Evolutionary conservation across 2,329 filamentous ascomycete genomes (phyloP), one percentile per base, ranked within the genome.

Genomic region (Allantophomopsis cytisporea): DNA sequence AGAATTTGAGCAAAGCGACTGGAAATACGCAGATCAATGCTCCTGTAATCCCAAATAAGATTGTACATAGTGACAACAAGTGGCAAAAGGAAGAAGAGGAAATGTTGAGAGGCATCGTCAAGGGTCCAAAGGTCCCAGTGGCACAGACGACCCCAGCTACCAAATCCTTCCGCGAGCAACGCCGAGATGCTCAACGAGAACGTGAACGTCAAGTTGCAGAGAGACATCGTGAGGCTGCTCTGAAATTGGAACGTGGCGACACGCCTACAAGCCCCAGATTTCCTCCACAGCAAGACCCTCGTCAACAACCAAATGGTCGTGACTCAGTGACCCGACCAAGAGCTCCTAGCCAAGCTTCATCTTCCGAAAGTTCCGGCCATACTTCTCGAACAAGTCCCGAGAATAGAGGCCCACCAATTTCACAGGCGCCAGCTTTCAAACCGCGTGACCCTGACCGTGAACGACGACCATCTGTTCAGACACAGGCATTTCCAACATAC

Each of bases 1-100:
- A 57, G 53, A 59, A 58, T 7, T 68, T 61, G 42, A 57, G 66
- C 2, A 83, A 78, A 52, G 62, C 70, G 0, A 56, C 80, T 12
- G 67, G 68, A 7, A 55, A 60, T 7, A 48, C 60, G 3, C 60
- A 60, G 3, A 60, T 63, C 46, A 61, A 56, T 31, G 60, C 57
- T 11, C 53, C 62, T 2, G 56, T 63, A 1, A 64, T 62, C 10
- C 58, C 63, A 3, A 50, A 52, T 11, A 66, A 61, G 44, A 48
- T 45, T 14, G 43, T 21, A n/a, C 50, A 51, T 30, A 51, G 50
- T 37, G 50, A 54, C 1, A 40, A 45, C 30, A 21, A 38, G 11
- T 50, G 48, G 43, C 49, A 48, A 33, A 36, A 47, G 11, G 52
- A 55, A 31, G 50, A 51, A 37, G 47, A 48, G 23, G 51, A 53